These are phyloP conservation scores for Lichtheimia ramosa DNA, from an alignment of 371 early-diverging fungal genomes.

Conservation along the genomic window DNA sequence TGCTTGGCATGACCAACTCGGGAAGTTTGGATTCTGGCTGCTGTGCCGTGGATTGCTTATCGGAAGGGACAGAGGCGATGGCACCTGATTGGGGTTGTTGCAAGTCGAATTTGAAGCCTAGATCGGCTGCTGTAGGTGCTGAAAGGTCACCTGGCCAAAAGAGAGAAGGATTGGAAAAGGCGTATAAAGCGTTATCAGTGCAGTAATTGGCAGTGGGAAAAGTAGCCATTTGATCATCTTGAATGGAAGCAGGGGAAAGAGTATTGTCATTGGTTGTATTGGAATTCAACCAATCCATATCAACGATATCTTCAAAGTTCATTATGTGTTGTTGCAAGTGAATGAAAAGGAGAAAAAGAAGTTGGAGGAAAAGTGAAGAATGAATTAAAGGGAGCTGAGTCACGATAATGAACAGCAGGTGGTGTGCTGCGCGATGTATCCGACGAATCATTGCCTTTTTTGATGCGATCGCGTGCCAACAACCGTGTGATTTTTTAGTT, in stretches of 20 bases:
- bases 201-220: slow-evolving; percentile 5
- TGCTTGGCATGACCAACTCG: slow-evolving; percentile 29
- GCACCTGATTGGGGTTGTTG: no score
- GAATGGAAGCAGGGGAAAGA: slow-evolving; percentile 6
- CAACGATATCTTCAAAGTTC: slow-evolving; percentile 52
- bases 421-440: no score
- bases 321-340: slow-evolving; percentile 10
- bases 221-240: slow-evolving; percentile 10
- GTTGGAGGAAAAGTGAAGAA: no score
- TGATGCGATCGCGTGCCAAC: no score
- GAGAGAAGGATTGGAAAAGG: slow-evolving; percentile 7
- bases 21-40: background rate
- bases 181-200: slow-evolving; percentile 9
- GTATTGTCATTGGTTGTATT: background rate
- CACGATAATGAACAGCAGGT: no score
- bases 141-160: slow-evolving; percentile 14
- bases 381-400: no score
- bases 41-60: background rate
- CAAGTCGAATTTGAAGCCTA: background rate
- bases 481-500: no score
- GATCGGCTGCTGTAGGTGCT: background rate
- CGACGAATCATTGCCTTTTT: no score
- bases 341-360: slow-evolving; percentile 1
- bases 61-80: background rate
- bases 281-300: slow-evolving; percentile 41